Evolutionary conservation across 176 grass and related monocot genomes (phyloP).

Genomic region (Musa troglodytarum): DNA sequence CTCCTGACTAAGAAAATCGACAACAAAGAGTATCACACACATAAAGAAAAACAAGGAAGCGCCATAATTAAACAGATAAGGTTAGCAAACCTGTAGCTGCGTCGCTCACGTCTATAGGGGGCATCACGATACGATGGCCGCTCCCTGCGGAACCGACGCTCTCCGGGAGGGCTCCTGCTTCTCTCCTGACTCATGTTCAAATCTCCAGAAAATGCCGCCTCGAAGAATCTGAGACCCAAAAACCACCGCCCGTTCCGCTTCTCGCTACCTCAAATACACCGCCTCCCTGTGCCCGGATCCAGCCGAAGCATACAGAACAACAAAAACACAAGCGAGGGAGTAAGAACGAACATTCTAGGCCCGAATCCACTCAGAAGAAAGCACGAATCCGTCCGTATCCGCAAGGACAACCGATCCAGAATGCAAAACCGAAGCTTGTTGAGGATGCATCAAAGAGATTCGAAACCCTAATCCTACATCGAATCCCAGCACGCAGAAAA

Average conservation of each 20-base stretch:
- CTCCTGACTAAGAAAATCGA: too few relatives aligned
- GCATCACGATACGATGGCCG: conserved; percentile 2
- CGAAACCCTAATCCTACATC: background rate
- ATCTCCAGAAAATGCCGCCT: background rate
- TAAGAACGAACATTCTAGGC: too few relatives aligned
- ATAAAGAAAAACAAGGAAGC: too few relatives aligned
- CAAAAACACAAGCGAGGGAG: background rate
- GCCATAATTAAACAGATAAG: background rate
- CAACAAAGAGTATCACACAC: too few relatives aligned
- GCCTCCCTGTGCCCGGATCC: background rate
- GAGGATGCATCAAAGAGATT: background rate
- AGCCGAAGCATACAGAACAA: background rate
- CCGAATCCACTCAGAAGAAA: too few relatives aligned
- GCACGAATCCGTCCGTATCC: too few relatives aligned
- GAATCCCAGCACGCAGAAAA: background rate
- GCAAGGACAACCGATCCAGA: too few relatives aligned
- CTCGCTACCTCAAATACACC: background rate
- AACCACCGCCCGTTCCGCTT: background rate
- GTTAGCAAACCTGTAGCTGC: conserved; percentile 9
- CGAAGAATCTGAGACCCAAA: background rate
- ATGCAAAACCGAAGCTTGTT: background rate
- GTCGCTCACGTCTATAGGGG: conserved; percentile 5
- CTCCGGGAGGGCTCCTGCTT: conserved; percentile 10
- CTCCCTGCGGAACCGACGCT: conserved; percentile 3
- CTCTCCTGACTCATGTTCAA: conserved; percentile 1